Base-by-base conservation (phyloP, 192 early-diverging fungal species). In the Linnemannia elongata region DNA sequence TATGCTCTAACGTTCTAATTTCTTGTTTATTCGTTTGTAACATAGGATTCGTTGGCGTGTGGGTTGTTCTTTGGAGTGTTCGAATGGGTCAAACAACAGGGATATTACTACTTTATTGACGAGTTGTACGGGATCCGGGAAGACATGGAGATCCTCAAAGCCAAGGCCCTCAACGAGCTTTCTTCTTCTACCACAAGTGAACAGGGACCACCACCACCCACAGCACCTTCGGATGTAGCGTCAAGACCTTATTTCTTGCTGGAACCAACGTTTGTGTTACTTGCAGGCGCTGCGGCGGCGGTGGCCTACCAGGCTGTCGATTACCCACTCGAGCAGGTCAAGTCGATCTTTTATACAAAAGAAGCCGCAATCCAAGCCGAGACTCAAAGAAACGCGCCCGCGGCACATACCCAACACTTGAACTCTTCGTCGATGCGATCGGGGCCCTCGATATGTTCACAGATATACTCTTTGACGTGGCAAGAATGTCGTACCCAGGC, bases 31-130 rank as follows among this genome's bases (percentile, higher is more conserved):
- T 72, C 15, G 2, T 13, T 1, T 57, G 33, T 33, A 17, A 18
- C 17, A 4, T 76, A 96, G 90, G 95, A 96, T 79, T 92, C 93
- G 0, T 70, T 93, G 22, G 94, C 94, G 4, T 96, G 94, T 83
- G 93, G 94, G 8, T 86, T 93, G 24, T 96, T 96, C 72, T 96
- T 96, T 91, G 94, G 93, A 22, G 89, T 93, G 10, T 96, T 96
- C 84, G 95, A 96, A 83, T 93, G 90, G 89, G 90, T 94, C 12
- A 96, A 96, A 55, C 91, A 94, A 45, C 93, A 95, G 72, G 93
- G 93, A 36, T 94, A 95, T 70, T 93, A 94, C 71, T 92, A 85
- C 79, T 94, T 82, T 84, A 91, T 91, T 69, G 90, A 91, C 55
- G 89, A 90, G 60, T 81, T 91, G 69, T 89, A 90, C 57, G 89